A percentile compares a stretch with the other conserved stretches of the same genome.
phyloP scores from a whole-genome alignment of 2,329 filamentous ascomycete species.

The Orbilia blumenaviensis region DNA sequence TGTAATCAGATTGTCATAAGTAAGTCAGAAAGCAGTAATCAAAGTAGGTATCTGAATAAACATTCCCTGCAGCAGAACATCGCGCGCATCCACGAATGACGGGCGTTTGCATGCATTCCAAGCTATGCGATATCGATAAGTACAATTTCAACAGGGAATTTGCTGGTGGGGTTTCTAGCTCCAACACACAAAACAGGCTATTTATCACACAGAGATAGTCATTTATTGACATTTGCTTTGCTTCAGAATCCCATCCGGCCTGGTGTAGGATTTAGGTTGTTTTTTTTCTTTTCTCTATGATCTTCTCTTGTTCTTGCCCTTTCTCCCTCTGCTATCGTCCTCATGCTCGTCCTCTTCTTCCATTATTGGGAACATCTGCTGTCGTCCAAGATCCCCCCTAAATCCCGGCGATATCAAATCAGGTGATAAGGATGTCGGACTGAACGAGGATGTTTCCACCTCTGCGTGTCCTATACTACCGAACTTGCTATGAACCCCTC shows the following conservation, averaged over 20 bases:
- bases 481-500: not conserved
- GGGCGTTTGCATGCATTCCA: constrained; percentile 14
- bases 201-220: too few relatives aligned
- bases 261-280: too few relatives aligned
- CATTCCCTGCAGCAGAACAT: not conserved
- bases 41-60: not conserved
- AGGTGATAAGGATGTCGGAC: constrained; percentile 38
- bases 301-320: constrained; percentile 18
- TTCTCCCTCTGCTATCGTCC: constrained; percentile 29
- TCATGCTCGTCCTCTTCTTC: constrained; percentile 51
- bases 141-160: not conserved
- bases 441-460: constrained; percentile 32
- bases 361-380: constrained; percentile 50
- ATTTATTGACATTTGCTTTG: too few relatives aligned
- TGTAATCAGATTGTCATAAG: not conserved
- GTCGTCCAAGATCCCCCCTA: constrained; percentile 8
- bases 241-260: too few relatives aligned
- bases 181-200: too few relatives aligned
- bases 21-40: too few relatives aligned
- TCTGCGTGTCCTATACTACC: not conserved
- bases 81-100: not conserved
- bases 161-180: not conserved
- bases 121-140: constrained; percentile 12
- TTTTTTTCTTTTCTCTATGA: too few relatives aligned
- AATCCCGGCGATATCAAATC: constrained; percentile 10